phyloP scores from a whole-genome alignment of 2,329 filamentous ascomycete species.

The Emericellopsis atlantica region DNA sequence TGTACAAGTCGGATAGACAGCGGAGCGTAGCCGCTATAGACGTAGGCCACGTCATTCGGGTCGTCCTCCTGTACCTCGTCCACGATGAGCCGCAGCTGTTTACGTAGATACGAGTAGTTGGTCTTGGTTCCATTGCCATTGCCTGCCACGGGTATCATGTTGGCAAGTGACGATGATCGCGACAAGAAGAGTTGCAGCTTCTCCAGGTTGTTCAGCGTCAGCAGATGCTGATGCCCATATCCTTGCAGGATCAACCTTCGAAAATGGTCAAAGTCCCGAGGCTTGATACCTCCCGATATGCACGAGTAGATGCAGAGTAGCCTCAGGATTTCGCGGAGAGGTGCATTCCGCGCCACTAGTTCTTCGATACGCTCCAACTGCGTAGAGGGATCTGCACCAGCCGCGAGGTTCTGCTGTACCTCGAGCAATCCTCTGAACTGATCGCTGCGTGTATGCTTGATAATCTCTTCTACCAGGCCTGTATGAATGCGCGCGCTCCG shows the following conservation, averaged over 20 bases:
- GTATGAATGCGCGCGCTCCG: constrained; percentile 88
- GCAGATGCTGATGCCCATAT: constrained; percentile 88
- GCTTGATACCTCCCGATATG: constrained; percentile 76
- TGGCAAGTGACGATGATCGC: constrained; percentile 63
- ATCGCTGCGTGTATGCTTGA: constrained; percentile 82
- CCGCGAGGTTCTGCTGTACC: constrained; percentile 90
- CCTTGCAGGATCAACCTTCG: constrained; percentile 79
- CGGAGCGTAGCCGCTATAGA: constrained; percentile 94
- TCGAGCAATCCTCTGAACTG: constrained; percentile 80
- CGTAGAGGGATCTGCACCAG: constrained; percentile 75
- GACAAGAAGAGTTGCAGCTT: constrained; percentile 79
- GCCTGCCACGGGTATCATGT: constrained; percentile 63
- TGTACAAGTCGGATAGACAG: constrained; percentile 85
- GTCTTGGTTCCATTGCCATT: constrained; percentile 55
- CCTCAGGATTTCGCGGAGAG: constrained; percentile 69
- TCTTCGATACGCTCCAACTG: constrained; percentile 90
- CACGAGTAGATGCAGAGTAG: constrained; percentile 86
- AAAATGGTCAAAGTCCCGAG: constrained; percentile 81
- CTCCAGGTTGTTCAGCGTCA: constrained; percentile 80
- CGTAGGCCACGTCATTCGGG: constrained; percentile 91
- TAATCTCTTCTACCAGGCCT: constrained; percentile 85
- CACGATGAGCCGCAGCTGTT: constrained; percentile 76
- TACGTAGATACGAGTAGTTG: constrained; percentile 82
- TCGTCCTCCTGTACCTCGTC: constrained; percentile 95
- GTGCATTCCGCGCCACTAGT: constrained; percentile 77